Percentiles rank a stretch among this genome's conserved stretches.
Evolutionary conservation across 805 yeast genomes (phyloP).

Genomic region (Saturnispora dispora): DNA sequence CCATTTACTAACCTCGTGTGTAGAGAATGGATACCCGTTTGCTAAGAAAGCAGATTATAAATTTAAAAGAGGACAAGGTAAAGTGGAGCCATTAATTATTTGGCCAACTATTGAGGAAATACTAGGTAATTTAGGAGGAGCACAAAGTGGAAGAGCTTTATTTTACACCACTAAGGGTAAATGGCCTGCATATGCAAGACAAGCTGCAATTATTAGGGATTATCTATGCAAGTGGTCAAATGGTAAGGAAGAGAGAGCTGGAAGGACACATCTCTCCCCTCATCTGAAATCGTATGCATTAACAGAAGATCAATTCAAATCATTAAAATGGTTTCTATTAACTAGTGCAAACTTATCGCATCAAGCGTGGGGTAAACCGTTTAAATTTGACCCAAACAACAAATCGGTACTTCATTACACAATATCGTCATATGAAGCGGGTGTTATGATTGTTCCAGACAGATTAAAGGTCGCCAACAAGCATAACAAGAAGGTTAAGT

Average conservation of each 20-base stretch:
- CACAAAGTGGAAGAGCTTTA: conserved; percentile 25
- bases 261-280: conserved; percentile 24
- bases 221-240: conserved; percentile 40
- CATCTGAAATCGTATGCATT: conserved; percentile 64
- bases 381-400: conserved; percentile 9
- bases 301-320: conserved; percentile 40
- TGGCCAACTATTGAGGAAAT: conserved; percentile 28
- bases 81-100: conserved; percentile 22
- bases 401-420: conserved; percentile 21
- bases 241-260: conserved; percentile 16
- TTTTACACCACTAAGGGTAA: conserved; percentile 16
- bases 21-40: conserved; percentile 25
- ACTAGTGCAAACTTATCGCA: conserved; percentile 70
- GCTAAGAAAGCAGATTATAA: conserved; percentile 14
- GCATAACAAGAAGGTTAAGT: conserved; percentile 3
- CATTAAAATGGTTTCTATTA: conserved; percentile 58
- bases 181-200: conserved; percentile 24
- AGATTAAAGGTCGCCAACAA: conserved; percentile 12
- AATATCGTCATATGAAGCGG: conserved; percentile 44
- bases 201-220: conserved; percentile 34
- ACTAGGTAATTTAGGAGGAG: conserved; percentile 15
- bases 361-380: conserved; percentile 69
- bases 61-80: conserved; percentile 8
- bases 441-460: conserved; percentile 37
- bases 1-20: conserved; percentile 39